A percentile compares a stretch with the other conserved stretches of the same genome.
Evolutionary conservation across 805 yeast species (phyloP).

Genomic region (Blastobotrys parvus): DNA sequence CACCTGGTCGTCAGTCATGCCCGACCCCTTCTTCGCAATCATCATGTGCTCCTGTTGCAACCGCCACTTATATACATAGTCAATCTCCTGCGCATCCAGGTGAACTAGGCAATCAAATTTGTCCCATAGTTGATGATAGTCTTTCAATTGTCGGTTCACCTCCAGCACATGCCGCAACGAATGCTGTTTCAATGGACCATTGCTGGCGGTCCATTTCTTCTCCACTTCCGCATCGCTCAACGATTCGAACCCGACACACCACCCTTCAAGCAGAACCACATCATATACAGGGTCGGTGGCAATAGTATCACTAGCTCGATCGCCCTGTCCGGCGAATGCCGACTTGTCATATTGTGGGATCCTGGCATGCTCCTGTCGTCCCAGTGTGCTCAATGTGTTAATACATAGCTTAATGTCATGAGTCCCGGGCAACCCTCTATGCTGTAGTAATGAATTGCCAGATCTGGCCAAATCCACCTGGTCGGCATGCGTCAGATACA

Average conservation of each 20-base stretch:
- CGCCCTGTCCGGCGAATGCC: conserved; percentile 65
- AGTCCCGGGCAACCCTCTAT: conserved; percentile 91
- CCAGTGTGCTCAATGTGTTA: conserved; percentile 30
- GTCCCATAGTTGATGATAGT: conserved; percentile 49
- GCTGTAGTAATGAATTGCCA: conserved; percentile 51
- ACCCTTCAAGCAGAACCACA: conserved; percentile 79
- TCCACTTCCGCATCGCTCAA: conserved; percentile 27
- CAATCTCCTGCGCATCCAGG: conserved; percentile 49
- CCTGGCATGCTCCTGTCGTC: conserved; percentile 24
- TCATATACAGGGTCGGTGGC: conserved; percentile 37
- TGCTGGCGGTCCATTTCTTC: conserved; percentile 23
- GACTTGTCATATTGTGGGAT: conserved; percentile 79
- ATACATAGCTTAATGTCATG: conserved; percentile 55
- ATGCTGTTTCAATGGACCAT: conserved; percentile 23
- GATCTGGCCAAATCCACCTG: conserved; percentile 40
- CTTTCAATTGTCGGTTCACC: conserved; percentile 45
- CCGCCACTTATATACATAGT: conserved; percentile 73
- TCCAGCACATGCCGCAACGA: conserved; percentile 23
- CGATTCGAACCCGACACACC: conserved; percentile 78
- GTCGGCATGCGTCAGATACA: conserved; percentile 59
- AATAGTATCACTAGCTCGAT: conserved; percentile 45
- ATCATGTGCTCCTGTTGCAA: conserved; percentile 60
- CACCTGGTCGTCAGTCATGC: conserved; percentile 76
- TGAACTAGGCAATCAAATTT: conserved; percentile 53
- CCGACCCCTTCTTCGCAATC: conserved; percentile 46